Evolutionary conservation across 1,139 yeast species (phyloP), one percentile per base, ranked within the genome.

Genomic region (Saccharomyces hybrid): DNA sequence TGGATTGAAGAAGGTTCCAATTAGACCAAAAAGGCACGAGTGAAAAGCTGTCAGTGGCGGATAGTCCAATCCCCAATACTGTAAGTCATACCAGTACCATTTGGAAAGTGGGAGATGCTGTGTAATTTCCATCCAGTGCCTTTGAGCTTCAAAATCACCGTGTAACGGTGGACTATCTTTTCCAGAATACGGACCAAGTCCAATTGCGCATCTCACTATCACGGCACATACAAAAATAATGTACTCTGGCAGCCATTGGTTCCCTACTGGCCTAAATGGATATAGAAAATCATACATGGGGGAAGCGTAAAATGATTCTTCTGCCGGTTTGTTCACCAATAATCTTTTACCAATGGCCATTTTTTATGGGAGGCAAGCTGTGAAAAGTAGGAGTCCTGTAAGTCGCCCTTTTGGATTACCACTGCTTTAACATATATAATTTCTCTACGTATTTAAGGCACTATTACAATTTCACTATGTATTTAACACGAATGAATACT

Each of bases 31-130:
- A 1, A 88, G 50, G 79, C 85, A 89, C 55, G 96, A 89, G 67
- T 93, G 98, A 69, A 80, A 91, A 0, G 98, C 99, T 0, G 99
- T 93, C 59, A 95, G 75, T 5, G 99, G 99, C 0, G 99, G 99
- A 69, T 93, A 95, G 70, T 95, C 99, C 49, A 95, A 76, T 0
- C 98, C 97, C 99, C 99, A 93, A 74, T 93, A 90, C 62, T 84
- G 83, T 50, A 89, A 75, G 67, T 93, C 97, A 69, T 83, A 89
- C 72, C 79, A 87, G 68, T 93, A 93, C 99, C 99, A 95, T 58
- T 86, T 66, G 1, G 75, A 71, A 2, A 88, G 71, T 0, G 97
- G 96, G 52, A 91, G 69, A 61, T 84, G 81, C 47, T 78, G 82
- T 0, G 99, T 91, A 55, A 93, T 75, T 69, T 95, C 99, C 82